phyloP scores from a whole-genome alignment of 345 rosid genomes.

The Corchorus olitorius region DNA sequence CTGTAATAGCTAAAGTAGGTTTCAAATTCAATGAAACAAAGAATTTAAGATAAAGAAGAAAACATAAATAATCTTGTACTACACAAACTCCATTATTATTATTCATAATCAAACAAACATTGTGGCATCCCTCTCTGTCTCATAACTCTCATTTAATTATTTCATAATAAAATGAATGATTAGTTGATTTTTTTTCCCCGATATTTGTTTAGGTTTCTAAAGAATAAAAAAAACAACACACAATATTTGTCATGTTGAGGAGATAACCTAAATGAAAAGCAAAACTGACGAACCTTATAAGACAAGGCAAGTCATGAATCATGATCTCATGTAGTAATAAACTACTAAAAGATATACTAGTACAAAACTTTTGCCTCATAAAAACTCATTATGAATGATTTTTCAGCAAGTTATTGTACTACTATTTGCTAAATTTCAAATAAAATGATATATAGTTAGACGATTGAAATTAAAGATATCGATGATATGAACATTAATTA shows the following conservation, averaged over 20 bases:
- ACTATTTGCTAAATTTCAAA: neutral
- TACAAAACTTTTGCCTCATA: neutral
- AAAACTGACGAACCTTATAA: neutral
- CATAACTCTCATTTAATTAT: neutral
- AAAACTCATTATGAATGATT: neutral
- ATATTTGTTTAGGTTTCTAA: neutral
- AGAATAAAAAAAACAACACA: neutral
- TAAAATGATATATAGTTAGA: neutral
- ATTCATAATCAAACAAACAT: neutral
- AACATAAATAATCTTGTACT: neutral
- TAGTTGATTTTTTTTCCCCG: too few relatives aligned
- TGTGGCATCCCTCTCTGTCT: neutral
- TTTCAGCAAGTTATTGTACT: too few relatives aligned
- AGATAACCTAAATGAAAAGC: neutral
- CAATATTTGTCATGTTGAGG: neutral
- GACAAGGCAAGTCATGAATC: slow-evolving; percentile 1
- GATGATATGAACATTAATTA: neutral
- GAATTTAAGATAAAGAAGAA: neutral
- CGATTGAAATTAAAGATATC: neutral
- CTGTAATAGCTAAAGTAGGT: neutral
- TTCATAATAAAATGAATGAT: too few relatives aligned
- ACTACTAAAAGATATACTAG: neutral
- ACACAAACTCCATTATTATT: neutral
- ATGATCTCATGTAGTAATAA: neutral
- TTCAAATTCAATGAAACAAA: neutral